phyloP scores from a whole-genome alignment of 139 green algal species.

The Chlamydomonas schloesseri region DNA sequence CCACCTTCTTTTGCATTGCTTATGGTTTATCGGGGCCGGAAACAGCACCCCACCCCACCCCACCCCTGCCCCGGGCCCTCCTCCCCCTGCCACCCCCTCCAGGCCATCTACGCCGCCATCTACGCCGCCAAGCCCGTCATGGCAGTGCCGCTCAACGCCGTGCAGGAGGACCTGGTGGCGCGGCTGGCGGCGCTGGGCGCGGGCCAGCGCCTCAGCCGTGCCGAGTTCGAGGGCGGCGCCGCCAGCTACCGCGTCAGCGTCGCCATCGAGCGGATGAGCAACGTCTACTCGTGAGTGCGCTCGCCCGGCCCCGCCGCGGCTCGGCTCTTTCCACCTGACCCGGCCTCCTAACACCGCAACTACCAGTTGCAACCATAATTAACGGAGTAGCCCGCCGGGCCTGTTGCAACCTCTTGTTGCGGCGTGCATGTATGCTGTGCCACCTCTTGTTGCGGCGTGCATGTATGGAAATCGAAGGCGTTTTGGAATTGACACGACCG shows the following conservation, averaged over 20 bases:
- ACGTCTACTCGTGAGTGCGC: slow-evolving; percentile 31
- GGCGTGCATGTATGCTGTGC: too few relatives aligned
- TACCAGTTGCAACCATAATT: too few relatives aligned
- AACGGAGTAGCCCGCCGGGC: background rate
- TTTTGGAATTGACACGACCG: too few relatives aligned
- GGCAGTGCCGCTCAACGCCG: slow-evolving; percentile 15
- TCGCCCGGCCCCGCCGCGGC: too few relatives aligned
- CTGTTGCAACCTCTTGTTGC: too few relatives aligned
- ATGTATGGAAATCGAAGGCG: too few relatives aligned
- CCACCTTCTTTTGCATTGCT: too few relatives aligned
- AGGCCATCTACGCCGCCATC: slow-evolving; percentile 24
- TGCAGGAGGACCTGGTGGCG: slow-evolving; percentile 29
- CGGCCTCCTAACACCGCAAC: too few relatives aligned
- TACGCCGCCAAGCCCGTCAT: slow-evolving; percentile 35
- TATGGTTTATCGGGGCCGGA: too few relatives aligned
- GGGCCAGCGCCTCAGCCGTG: slow-evolving; percentile 25
- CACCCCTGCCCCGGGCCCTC: background rate
- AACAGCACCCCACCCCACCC: background rate
- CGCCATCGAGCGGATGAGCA: slow-evolving; percentile 39
- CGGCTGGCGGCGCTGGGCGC: slow-evolving; percentile 26
- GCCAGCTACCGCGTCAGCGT: slow-evolving; percentile 19
- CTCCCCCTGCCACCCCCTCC: background rate
- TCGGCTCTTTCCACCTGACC: background rate
- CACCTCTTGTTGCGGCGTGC: too few relatives aligned
- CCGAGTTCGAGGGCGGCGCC: slow-evolving; percentile 39